Percentiles rank a stretch among this genome's conserved stretches.
Conservation (phyloP, 306 rosid species). For the Leucaena leucocephala region DNA sequence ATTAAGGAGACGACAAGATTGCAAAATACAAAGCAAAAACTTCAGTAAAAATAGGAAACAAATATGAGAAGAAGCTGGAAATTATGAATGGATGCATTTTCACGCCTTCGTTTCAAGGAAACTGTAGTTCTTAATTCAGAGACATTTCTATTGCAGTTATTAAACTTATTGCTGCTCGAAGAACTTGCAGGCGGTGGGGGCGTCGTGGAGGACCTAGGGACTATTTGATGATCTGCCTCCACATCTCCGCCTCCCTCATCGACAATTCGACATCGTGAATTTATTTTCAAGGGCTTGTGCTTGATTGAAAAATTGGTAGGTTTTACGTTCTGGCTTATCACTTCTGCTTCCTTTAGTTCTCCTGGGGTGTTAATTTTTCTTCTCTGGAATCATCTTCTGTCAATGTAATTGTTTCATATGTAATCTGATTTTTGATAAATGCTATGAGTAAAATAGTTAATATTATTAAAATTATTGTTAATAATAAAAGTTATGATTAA, state of each 20-base stretch:
- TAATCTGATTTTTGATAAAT: no score
- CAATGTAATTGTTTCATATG: no score
- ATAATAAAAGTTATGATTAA: no score
- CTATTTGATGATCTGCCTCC: conserved; percentile 65
- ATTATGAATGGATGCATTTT: conserved; percentile 37
- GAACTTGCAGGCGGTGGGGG: conserved; percentile 55
- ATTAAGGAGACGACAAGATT: background rate
- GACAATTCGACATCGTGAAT: background rate
- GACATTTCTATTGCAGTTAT: conserved; percentile 32
- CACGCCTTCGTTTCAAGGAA: conserved; percentile 58
- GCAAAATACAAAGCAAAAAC: background rate
- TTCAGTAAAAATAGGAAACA: background rate
- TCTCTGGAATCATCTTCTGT: no score
- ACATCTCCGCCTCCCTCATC: conserved; percentile 38
- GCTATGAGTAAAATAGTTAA: no score
- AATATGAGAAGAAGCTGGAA: conserved; percentile 40
- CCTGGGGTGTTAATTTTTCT: no score
- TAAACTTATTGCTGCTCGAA: conserved; percentile 61
- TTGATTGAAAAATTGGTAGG: no score
- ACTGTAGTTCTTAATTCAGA: conserved; percentile 12
- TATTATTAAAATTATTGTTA: no score
- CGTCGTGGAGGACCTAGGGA: conserved; percentile 56
- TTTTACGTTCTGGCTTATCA: no score
- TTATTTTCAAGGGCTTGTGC: no score
- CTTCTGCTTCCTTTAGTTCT: no score